Percentiles rank a stretch among this genome's conserved stretches.
Conservation (phyloP, 768 basidiomycete genomes). For the Pluteus cervinus region DNA sequence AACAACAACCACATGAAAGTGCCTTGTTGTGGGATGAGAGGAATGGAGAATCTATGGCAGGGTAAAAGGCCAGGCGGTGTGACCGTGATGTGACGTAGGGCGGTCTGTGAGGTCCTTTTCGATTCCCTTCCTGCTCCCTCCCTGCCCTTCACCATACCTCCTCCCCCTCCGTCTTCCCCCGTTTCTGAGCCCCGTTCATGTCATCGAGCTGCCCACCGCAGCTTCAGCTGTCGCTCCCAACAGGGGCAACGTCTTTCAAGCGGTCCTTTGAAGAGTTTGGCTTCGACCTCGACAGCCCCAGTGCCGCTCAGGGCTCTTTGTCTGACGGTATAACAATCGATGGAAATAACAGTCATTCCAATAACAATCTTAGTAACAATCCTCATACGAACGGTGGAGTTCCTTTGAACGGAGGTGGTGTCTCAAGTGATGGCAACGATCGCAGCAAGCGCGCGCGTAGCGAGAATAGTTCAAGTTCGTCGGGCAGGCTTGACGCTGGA, state of each 20-base stretch:
- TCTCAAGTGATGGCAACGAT: constrained; percentile 32
- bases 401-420: constrained; percentile 18
- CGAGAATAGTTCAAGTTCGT: constrained; percentile 38
- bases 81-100: not conserved
- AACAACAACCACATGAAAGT: not conserved
- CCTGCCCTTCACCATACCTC: not conserved
- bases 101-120: not conserved
- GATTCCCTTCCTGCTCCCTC: not conserved
- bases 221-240: constrained; percentile 45
- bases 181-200: constrained; percentile 24
- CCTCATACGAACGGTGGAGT: too few relatives aligned
- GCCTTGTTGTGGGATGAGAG: not conserved
- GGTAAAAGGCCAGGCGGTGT: not conserved
- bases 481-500: constrained; percentile 26
- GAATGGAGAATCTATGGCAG: not conserved
- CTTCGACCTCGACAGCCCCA: constrained; percentile 48
- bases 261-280: constrained; percentile 55
- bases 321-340: too few relatives aligned
- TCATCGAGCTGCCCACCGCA: constrained; percentile 43
- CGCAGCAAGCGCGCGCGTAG: constrained; percentile 57
- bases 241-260: constrained; percentile 50
- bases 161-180: not conserved
- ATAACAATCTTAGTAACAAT: too few relatives aligned
- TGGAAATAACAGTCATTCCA: too few relatives aligned
- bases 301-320: too few relatives aligned